Evolutionary conservation across 768 basidiomycete genomes (phyloP), one percentile per base, ranked within the genome.

Genomic region (Serendipita sp.): DNA sequence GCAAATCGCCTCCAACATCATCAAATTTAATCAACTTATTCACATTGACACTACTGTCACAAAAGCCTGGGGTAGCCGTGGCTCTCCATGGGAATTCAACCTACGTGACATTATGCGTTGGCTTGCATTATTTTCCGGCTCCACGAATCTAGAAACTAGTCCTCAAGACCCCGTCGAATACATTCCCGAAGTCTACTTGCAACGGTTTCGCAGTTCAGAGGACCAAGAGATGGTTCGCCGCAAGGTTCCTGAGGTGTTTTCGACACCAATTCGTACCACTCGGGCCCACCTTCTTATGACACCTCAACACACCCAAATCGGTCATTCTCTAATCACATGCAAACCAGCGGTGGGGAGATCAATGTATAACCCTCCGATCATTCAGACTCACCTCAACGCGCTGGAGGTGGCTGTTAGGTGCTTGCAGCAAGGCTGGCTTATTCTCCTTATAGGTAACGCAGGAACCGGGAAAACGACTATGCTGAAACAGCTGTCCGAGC

Each of bases 51-150:
- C 88, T 7, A 82, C 81, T 68, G 68, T 82, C 24, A 80, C 81
- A 63, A 81, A 83, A 18, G 68, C 78, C 2, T 92, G 96, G 72
- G 93, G 82, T 2, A 78, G 82, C 44, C 83, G 87, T 64, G 94
- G 94, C 7, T 79, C 83, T 64, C 96, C 95, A 3, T 99, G 95
- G 95, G 95, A 99, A 72, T 96, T 98, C 78, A 99, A 99, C 72
- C 79, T 99, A 35, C 88, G 95, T 13, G 95, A 99, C 74, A 79
- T 97, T 65, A 82, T 92, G 65, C 83, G 96, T 51, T 96, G 96
- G 94, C 83, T 86, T 38, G 78, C 78, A 0, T 80, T 78, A 45
- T 65, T 76, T 13, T 66, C 68, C 30, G 48, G 66, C 16, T 68
- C 69, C 48, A 71, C 75, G 1, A 38, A 38, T 45, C 45, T 37